A percentile compares a stretch with the other conserved stretches of the same genome.
Conservation (phyloP, 371 early-diverging fungal species). For the Apophysomyces ossiformis region DNA sequence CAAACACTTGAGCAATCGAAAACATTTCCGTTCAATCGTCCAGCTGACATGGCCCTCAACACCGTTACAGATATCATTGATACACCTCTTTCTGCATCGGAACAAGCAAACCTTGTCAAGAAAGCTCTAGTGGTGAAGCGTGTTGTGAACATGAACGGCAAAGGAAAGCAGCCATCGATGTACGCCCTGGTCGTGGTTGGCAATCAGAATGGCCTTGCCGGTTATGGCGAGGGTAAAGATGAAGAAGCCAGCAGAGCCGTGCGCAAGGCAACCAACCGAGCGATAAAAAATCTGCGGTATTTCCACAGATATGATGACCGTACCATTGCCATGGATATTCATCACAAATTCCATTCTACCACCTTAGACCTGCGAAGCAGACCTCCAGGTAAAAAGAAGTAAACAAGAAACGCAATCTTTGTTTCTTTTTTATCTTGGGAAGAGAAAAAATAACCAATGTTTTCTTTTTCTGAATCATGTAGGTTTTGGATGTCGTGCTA, state of each 20-base stretch:
- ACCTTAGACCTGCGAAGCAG: slow-evolving; percentile 82
- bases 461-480: not conserved
- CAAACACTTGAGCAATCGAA: slow-evolving; percentile 43
- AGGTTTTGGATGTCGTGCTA: slow-evolving; percentile 94
- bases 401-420: not conserved
- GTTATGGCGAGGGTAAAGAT: slow-evolving; percentile 94
- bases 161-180: slow-evolving; percentile 84
- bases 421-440: not conserved
- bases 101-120: slow-evolving; percentile 63
- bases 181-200: slow-evolving; percentile 96
- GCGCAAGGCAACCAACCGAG: slow-evolving; percentile 86
- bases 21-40: slow-evolving; percentile 42
- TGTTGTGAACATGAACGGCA: slow-evolving; percentile 84
- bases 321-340: slow-evolving; percentile 90
- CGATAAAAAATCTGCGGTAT: slow-evolving; percentile 84
- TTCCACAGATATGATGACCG: slow-evolving; percentile 94
- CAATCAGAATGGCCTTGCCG: slow-evolving; percentile 92
- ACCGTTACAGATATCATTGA: slow-evolving; percentile 47
- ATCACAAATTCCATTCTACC: slow-evolving; percentile 90
- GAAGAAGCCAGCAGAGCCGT: slow-evolving; percentile 83
- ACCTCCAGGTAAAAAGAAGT: slow-evolving; percentile 79
- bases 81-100: slow-evolving; percentile 33
- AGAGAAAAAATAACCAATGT: too few relatives aligned
- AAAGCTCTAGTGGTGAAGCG: slow-evolving; percentile 79
- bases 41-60: slow-evolving; percentile 45